Base-by-base conservation (phyloP, 2,329 filamentous ascomycete genomes). In the Calonectria henricotiae region DNA sequence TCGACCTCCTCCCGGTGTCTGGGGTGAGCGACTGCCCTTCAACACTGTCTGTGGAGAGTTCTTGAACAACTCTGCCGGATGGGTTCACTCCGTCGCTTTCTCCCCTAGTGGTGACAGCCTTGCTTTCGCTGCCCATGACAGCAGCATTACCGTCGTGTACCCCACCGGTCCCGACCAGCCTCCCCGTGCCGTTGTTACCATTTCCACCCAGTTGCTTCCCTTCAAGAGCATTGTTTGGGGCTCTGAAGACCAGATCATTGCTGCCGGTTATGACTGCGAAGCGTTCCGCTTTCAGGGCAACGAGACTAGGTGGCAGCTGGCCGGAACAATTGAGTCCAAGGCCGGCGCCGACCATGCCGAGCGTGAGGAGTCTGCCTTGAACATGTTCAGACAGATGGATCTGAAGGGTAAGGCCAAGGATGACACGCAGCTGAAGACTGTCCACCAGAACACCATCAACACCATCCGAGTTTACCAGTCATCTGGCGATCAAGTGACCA, bases 351-450 rank as follows among this genome's bases (percentile, higher is more conserved):
- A 89, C 47, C 82, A 87, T 66, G 91, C 90, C 66, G 85, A 86
- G 69, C 89, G 93, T 37, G 96, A 98, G 83, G 96, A 98, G 82
- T 96, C 93, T 74, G 96, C 96, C 27, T 86, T 98, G 82, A 98
- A 98, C 84, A 98, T 98, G 94, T 99, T 99, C 86, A 91, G 91
- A 79, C 95, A 98, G 86, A 98, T 99, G 96, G 96, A 99, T 83
- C 88, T 99, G 74, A 98, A 96, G 88, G 96, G 96, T 72, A 97
- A 97, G 84, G 86, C 88, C 67, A 94, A 94, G 80, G 95, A 97
- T 79, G 95, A 98, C 81, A 98, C 95, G 4, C 94, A 97, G 85
- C 88, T 99, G 76, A 96, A 94, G 85, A 98, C 96, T 12, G 91
- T 96, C 55, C 96, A 99, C 84, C 96, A 99, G 82, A 99, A 99